phyloP scores from a whole-genome alignment of 2,329 filamentous ascomycete genomes.

The Trichoderma pleuroti region DNA sequence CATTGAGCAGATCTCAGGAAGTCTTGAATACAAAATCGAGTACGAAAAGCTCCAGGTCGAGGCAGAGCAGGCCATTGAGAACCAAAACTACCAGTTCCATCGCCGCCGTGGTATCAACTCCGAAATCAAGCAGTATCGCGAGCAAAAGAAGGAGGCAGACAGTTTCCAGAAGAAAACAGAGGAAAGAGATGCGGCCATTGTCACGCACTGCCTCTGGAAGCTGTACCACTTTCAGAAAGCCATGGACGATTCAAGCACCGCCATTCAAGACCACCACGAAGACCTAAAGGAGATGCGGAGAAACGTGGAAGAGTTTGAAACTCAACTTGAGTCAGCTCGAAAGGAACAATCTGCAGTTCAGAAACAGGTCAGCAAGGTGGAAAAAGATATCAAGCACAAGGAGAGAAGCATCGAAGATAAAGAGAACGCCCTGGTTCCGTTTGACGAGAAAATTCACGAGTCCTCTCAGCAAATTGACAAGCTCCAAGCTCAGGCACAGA shows the following conservation, averaged over 20 bases:
- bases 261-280: slow-evolving; percentile 91
- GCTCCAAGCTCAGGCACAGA: slow-evolving; percentile 63
- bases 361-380: slow-evolving; percentile 74
- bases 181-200: slow-evolving; percentile 84
- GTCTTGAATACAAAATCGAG: slow-evolving; percentile 87
- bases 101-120: slow-evolving; percentile 92
- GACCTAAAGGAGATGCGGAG: slow-evolving; percentile 90
- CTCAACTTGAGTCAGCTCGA: slow-evolving; percentile 73
- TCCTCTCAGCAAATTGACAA: slow-evolving; percentile 67
- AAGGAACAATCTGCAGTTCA: slow-evolving; percentile 76
- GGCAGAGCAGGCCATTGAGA: slow-evolving; percentile 80
- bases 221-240: slow-evolving; percentile 90
- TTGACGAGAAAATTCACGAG: slow-evolving; percentile 87
- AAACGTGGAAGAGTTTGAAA: slow-evolving; percentile 80
- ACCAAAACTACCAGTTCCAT: slow-evolving; percentile 83
- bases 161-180: slow-evolving; percentile 88
- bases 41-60: slow-evolving; percentile 89
- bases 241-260: slow-evolving; percentile 85
- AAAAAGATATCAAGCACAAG: slow-evolving; percentile 79
- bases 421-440: slow-evolving; percentile 78
- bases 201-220: slow-evolving; percentile 95
- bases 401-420: slow-evolving; percentile 85
- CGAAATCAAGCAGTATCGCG: slow-evolving; percentile 95
- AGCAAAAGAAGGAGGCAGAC: slow-evolving; percentile 94
- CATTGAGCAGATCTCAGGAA: slow-evolving; percentile 97